A percentile compares a stretch with the other conserved stretches of the same genome.
Conservation (phyloP, 805 yeast genomes). For the Scheffersomyces coipomensis region DNA sequence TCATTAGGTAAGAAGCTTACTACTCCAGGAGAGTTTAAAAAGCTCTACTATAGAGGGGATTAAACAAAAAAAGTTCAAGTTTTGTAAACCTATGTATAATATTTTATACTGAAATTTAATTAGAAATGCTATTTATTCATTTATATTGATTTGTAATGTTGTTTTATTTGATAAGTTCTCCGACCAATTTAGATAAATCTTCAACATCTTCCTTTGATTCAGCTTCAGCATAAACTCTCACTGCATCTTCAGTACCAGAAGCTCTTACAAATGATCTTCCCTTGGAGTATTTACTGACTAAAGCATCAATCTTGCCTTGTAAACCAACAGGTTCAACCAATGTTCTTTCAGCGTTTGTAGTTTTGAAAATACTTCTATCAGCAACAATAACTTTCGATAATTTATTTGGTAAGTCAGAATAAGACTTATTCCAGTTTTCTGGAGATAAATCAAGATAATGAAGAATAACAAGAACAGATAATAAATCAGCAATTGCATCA, state of each 20-base stretch:
- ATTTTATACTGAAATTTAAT: background rate
- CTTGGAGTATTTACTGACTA: constrained; percentile 50
- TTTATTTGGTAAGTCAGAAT: constrained; percentile 83
- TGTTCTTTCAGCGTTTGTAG: constrained; percentile 88
- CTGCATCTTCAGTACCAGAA: constrained; percentile 97
- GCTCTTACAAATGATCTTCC: constrained; percentile 96
- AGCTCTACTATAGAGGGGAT: constrained; percentile 24
- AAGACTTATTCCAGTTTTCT: constrained; percentile 69
- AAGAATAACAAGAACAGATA: constrained; percentile 70
- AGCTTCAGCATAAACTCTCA: constrained; percentile 93
- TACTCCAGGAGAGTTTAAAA: constrained; percentile 83
- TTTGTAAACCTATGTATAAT: background rate
- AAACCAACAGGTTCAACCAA: constrained; percentile 75
- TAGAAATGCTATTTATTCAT: background rate
- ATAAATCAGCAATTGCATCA: constrained; percentile 91
- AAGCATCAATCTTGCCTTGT: constrained; percentile 67
- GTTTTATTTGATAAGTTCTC: constrained; percentile 22
- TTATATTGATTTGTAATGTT: background rate
- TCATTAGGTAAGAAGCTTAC: constrained; percentile 45
- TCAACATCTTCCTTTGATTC: constrained; percentile 33
- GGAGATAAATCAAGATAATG: constrained; percentile 58
- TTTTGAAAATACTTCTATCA: constrained; percentile 74
- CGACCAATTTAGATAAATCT: constrained; percentile 25
- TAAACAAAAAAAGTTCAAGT: background rate
- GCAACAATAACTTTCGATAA: constrained; percentile 79